Conservation (phyloP, 768 basidiomycete species). For the Floccularia luteovirens region DNA sequence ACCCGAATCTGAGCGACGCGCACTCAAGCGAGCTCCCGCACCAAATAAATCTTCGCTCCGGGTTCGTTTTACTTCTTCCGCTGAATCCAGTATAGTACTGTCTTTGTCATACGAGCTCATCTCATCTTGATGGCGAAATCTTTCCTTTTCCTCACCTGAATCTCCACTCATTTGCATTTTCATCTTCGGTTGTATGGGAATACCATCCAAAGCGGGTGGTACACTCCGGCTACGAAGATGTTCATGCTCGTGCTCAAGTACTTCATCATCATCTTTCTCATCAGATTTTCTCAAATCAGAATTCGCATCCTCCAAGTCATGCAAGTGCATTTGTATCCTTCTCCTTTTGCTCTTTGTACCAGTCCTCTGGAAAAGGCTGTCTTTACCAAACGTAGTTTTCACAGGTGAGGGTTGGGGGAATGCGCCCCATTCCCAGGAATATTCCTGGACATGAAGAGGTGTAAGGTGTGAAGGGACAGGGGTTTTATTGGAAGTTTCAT, state of each 20-base stretch:
- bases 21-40: constrained; percentile 47
- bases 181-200: constrained; percentile 18
- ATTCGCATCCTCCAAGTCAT: constrained; percentile 11
- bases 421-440: constrained; percentile 93
- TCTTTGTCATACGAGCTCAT: constrained; percentile 20
- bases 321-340: constrained; percentile 10
- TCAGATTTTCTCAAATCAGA: too few relatives aligned
- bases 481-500: constrained; percentile 11
- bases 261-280: constrained; percentile 12
- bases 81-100: constrained; percentile 9
- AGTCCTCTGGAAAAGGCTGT: constrained; percentile 27
- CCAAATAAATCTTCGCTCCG: constrained; percentile 25
- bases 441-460: constrained; percentile 43
- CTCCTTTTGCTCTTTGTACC: constrained; percentile 20
- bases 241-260: constrained; percentile 14
- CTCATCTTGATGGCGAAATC: constrained; percentile 21
- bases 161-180: too few relatives aligned
- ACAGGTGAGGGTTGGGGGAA: constrained; percentile 78
- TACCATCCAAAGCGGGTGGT: constrained; percentile 43
- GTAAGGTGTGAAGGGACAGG: constrained; percentile 3
- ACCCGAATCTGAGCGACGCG: constrained; percentile 52
- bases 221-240: constrained; percentile 47
- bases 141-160: too few relatives aligned
- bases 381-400: constrained; percentile 41
- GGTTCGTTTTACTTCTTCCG: constrained; percentile 5